A percentile compares a stretch with the other conserved stretches of the same genome.
Conservation (phyloP, 495 filamentous ascomycete genomes). For the Margaritispora aquatica region DNA sequence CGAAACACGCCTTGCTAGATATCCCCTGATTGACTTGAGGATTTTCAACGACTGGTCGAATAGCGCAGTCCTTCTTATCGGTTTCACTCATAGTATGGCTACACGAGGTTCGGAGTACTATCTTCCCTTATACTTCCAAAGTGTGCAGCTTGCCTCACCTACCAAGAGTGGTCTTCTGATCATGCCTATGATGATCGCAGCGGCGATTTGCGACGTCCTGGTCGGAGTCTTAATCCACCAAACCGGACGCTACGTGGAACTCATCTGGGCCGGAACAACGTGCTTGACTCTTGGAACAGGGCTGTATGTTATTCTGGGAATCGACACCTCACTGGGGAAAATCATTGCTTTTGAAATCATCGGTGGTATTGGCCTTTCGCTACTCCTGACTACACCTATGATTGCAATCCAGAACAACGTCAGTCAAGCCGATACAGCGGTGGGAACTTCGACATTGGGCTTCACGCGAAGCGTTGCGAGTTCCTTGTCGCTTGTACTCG, state of each 20-base stretch:
- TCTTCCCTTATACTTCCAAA: constrained; percentile 81
- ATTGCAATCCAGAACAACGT: constrained; percentile 71
- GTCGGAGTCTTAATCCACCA: constrained; percentile 50
- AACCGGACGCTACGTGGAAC: constrained; percentile 53
- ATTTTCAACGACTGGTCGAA: constrained; percentile 57
- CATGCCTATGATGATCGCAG: constrained; percentile 46
- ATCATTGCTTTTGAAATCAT: constrained; percentile 49
- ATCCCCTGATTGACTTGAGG: constrained; percentile 62
- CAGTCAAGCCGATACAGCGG: constrained; percentile 52
- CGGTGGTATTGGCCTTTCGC: constrained; percentile 42
- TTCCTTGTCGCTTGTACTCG: constrained; percentile 57
- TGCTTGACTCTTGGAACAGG: constrained; percentile 51
- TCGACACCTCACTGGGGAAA: constrained; percentile 37
- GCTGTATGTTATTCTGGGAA: constrained; percentile 46
- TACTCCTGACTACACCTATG: constrained; percentile 59
- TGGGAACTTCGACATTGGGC: constrained; percentile 56
- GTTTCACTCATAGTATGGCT: constrained; percentile 49
- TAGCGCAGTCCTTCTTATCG: constrained; percentile 39
- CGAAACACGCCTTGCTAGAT: constrained; percentile 62
- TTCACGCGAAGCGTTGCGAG: constrained; percentile 59
- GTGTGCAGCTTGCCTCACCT: constrained; percentile 49
- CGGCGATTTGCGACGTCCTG: constrained; percentile 42
- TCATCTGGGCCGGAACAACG: constrained; percentile 43
- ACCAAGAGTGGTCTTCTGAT: constrained; percentile 64
- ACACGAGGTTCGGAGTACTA: constrained; percentile 40